Evolutionary conservation across 2,329 filamentous ascomycete genomes (phyloP).

Genomic region (Calonectria pteridis): DNA sequence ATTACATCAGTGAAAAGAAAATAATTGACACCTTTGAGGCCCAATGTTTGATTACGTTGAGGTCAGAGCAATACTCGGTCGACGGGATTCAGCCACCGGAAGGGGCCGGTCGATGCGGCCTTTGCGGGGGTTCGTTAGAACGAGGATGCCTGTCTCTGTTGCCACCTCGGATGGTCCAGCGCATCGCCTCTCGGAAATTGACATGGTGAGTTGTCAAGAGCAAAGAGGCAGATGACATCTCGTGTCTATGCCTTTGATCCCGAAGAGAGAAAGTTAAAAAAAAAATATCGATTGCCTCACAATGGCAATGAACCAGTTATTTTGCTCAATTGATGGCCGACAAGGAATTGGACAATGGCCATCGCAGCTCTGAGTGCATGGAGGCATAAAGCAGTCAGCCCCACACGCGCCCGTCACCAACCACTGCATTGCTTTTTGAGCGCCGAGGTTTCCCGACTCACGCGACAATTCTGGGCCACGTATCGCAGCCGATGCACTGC

Average conservation of each 20-base stretch:
- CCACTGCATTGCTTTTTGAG: constrained; percentile 7
- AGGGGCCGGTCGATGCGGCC: neutral
- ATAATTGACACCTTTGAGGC: neutral
- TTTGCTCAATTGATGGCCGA: neutral
- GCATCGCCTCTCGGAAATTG: neutral
- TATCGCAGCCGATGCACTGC: neutral
- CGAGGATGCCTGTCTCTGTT: neutral
- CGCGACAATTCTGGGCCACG: constrained; percentile 7
- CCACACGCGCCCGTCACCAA: neutral
- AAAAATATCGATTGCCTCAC: neutral
- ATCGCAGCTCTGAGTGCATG: neutral
- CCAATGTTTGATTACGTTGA: neutral
- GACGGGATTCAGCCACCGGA: neutral
- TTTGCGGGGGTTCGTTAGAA: neutral
- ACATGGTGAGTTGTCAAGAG: neutral
- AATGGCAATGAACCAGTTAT: neutral
- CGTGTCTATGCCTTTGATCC: neutral
- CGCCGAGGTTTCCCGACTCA: constrained; percentile 3
- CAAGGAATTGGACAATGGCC: neutral
- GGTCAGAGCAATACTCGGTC: neutral
- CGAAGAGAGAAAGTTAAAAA: neutral
- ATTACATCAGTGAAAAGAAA: neutral
- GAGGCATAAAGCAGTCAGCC: neutral
- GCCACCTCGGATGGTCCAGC: constrained; percentile 3
- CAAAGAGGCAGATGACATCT: neutral